Evolutionary conservation across 768 basidiomycete species (phyloP), one percentile per base, ranked within the genome.

Genomic region (Chiua virens): DNA sequence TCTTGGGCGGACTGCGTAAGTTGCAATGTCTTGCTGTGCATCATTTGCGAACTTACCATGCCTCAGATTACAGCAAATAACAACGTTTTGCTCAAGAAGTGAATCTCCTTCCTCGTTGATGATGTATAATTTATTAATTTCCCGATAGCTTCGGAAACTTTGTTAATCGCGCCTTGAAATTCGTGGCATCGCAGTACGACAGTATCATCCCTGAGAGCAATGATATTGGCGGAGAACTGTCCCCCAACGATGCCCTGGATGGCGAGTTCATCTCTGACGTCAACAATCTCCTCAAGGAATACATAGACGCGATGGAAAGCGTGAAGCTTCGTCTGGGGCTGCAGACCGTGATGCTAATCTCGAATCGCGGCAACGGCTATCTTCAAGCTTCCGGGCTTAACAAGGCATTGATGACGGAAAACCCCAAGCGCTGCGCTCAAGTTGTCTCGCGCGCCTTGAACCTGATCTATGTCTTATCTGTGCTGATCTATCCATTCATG

Each of bases 401-500:
- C 79, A 98, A 97, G 70, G 81, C 92, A 7, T 77, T 98, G 53
- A 85, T 96, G 75, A 73, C 81, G 9, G 81, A 84, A 55, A 79
- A 93, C 55, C 92, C 93, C 3, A 77, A 78, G 49, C 89, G 93
- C 52, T 96, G 93, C 61, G 94, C 89, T 4, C 86, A 90, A 61
- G 95, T 98, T 58, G 75, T 98, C 52, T 85, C 89, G 42, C 86
- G 93, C 47, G 89, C 94, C 23, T 71, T 93, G 69, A 98, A 98
- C 73, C 75, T 99, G 58, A 96, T 98, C 67, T 98, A 97, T 67
- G 73, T 86, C 34, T 78, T 99, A 50, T 88, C 92, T 13, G 86
- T 84, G 25, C 75, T 97, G 59, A 71, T 92, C 57, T 87, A 94
- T 65, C 96, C 97, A 0, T 99, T 92, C 84, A 98, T 99, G 94